Percentiles rank a stretch among this genome's conserved stretches.
These are phyloP conservation scores for Stagonosporopsis cucurbitacearum DNA, from an alignment of 2,329 filamentous ascomycete species.

Conservation along the genomic window DNA sequence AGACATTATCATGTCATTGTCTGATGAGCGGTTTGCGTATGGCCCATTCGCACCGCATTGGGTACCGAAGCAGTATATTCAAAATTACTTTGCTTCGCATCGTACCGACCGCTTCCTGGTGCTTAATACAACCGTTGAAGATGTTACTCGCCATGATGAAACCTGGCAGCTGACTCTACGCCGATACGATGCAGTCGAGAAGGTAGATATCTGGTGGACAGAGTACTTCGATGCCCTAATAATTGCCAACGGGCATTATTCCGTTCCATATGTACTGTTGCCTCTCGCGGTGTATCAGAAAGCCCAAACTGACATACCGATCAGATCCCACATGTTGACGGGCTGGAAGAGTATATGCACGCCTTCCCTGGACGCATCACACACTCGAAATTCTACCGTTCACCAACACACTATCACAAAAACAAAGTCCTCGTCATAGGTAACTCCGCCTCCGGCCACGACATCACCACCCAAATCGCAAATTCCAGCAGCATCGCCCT, in stretches of 20 bases:
- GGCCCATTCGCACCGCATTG: conserved; percentile 64
- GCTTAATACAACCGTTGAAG: conserved; percentile 61
- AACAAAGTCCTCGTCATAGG: conserved; percentile 37
- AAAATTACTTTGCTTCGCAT: conserved; percentile 62
- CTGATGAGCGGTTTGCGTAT: conserved; percentile 60
- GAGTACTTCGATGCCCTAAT: conserved; percentile 55
- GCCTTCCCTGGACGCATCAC: conserved; percentile 54
- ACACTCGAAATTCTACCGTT: conserved; percentile 54
- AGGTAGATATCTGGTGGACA: conserved; percentile 62
- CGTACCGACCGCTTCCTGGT: conserved; percentile 55
- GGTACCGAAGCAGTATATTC: conserved; percentile 56
- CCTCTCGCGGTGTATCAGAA: too few relatives aligned
- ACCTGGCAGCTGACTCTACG: conserved; percentile 59
- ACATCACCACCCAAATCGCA: conserved; percentile 35
- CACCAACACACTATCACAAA: conserved; percentile 15
- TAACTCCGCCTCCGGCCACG: conserved; percentile 44
- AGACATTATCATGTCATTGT: conserved; percentile 63
- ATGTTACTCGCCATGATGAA: conserved; percentile 48
- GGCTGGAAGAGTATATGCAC: conserved; percentile 62
- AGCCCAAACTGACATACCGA: neutral
- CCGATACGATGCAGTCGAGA: conserved; percentile 52
- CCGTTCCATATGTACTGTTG: conserved; percentile 49
- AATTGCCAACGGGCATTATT: conserved; percentile 45
- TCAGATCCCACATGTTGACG: conserved; percentile 57
- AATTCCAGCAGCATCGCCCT: conserved; percentile 36